These are phyloP conservation scores for Botrytis sinoallii DNA, from an alignment of 2,329 filamentous ascomycete species.

Conservation along the genomic window DNA sequence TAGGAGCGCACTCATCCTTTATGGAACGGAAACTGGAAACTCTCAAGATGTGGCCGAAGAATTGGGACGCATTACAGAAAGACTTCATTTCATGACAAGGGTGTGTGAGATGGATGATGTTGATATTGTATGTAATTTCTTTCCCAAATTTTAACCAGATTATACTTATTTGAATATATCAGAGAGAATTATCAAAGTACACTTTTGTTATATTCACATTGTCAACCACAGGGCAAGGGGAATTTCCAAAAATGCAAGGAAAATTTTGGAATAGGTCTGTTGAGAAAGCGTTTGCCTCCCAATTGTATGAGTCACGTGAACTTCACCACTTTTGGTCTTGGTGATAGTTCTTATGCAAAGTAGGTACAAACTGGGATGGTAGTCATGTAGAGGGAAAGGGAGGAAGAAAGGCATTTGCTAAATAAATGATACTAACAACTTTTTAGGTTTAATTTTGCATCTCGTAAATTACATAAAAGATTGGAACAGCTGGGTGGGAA, in stretches of 20 bases:
- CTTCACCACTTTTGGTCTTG: slow-evolving; percentile 86
- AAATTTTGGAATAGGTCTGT: slow-evolving; percentile 80
- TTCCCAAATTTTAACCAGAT: not conserved
- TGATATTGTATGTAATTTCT: slow-evolving; percentile 60
- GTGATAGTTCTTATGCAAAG: slow-evolving; percentile 93
- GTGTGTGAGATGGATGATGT: slow-evolving; percentile 73
- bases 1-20: slow-evolving; percentile 68
- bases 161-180: slow-evolving; percentile 30
- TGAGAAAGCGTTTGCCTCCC: slow-evolving; percentile 72
- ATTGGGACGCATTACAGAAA: slow-evolving; percentile 68
- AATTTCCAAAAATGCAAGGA: slow-evolving; percentile 80
- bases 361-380: slow-evolving; percentile 42
- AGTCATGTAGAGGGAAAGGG: not conserved
- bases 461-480: slow-evolving; percentile 81
- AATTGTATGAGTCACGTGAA: slow-evolving; percentile 64
- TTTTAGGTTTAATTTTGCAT: slow-evolving; percentile 84
- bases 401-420: not conserved
- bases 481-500: slow-evolving; percentile 78
- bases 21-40: slow-evolving; percentile 94
- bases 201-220: slow-evolving; percentile 73
- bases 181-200: slow-evolving; percentile 52
- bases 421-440: slow-evolving; percentile 19
- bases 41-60: slow-evolving; percentile 89
- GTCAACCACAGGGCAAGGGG: slow-evolving; percentile 92
- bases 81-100: slow-evolving; percentile 73